Evolutionary conservation across 768 basidiomycete genomes (phyloP).

Genomic region (Tulasnella sp.): DNA sequence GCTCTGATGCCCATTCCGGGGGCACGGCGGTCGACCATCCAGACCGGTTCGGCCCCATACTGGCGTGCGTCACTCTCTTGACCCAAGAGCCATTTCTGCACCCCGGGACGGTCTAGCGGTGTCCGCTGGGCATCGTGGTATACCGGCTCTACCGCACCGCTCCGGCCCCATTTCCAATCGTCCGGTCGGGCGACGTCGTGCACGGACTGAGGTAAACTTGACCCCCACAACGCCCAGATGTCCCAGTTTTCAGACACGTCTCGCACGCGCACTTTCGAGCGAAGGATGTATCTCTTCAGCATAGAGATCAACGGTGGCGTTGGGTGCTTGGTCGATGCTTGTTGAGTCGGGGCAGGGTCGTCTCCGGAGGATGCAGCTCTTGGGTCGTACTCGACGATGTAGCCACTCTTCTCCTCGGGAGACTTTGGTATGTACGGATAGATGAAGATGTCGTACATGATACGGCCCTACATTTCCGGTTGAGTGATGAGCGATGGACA

Average conservation of each 20-base stretch:
- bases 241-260: slow-evolving; percentile 70
- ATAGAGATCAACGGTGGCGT: slow-evolving; percentile 46
- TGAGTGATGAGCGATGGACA: background rate
- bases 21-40: slow-evolving; percentile 54
- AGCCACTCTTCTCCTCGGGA: slow-evolving; percentile 36
- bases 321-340: background rate
- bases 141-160: slow-evolving; percentile 65
- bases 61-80: background rate
- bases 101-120: background rate
- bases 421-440: slow-evolving; percentile 36
- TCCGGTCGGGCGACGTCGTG: slow-evolving; percentile 26
- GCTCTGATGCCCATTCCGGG: slow-evolving; percentile 69
- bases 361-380: slow-evolving; percentile 27
- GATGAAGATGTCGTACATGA: slow-evolving; percentile 81
- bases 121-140: slow-evolving; percentile 36
- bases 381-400: slow-evolving; percentile 62
- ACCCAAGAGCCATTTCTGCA: background rate
- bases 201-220: background rate
- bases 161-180: slow-evolving; percentile 47
- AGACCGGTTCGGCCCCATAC: background rate
- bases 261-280: slow-evolving; percentile 76
- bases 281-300: slow-evolving; percentile 74
- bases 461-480: slow-evolving; percentile 51
- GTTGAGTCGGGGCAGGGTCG: slow-evolving; percentile 18
- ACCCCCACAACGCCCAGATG: slow-evolving; percentile 73